These are phyloP conservation scores for Quercus cerris DNA, from an alignment of 306 rosid genomes.

Conservation along the genomic window DNA sequence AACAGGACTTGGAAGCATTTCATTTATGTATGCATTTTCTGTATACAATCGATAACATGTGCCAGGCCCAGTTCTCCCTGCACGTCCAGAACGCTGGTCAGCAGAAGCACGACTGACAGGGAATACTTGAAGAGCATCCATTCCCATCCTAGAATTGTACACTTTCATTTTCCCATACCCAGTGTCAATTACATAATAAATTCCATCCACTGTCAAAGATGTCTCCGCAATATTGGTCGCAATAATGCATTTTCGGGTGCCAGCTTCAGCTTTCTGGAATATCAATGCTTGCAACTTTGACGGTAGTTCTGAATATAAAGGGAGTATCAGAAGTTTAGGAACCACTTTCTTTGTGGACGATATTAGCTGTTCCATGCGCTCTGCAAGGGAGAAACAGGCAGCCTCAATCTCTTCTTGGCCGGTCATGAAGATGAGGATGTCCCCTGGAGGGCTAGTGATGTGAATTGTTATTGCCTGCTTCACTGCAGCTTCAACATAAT, in stretches of 20 bases:
- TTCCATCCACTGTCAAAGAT: slow-evolving; percentile 94
- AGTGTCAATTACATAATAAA: slow-evolving; percentile 88
- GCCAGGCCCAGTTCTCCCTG: slow-evolving; percentile 99
- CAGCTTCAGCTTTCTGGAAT: slow-evolving; percentile 93
- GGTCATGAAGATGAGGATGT: slow-evolving; percentile 96
- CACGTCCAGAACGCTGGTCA: slow-evolving; percentile 97
- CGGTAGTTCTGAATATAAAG: slow-evolving; percentile 97
- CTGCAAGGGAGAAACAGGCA: slow-evolving; percentile 90
- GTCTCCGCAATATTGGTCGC: slow-evolving; percentile 99
- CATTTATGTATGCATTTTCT: slow-evolving; percentile 82
- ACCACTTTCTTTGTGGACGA: slow-evolving; percentile 70
- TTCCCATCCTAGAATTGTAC: slow-evolving; percentile 97
- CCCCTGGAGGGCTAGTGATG: slow-evolving; percentile 92
- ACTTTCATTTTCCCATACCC: slow-evolving; percentile 99
- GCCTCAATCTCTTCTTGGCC: slow-evolving; percentile 99
- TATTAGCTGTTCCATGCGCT: slow-evolving; percentile 82
- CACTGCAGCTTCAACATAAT: slow-evolving; percentile 96
- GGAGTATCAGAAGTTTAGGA: slow-evolving; percentile 88
- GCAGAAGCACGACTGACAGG: slow-evolving; percentile 99
- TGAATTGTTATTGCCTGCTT: slow-evolving; percentile 99
- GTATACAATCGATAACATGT: slow-evolving; percentile 91
- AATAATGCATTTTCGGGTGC: slow-evolving; percentile 95
- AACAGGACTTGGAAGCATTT: slow-evolving; percentile 82
- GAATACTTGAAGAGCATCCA: slow-evolving; percentile 99
- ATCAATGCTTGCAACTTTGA: slow-evolving; percentile 97